A percentile compares a stretch with the other conserved stretches of the same genome.
Conservation (phyloP, 257 asterid species). For the Verbascum thapsus region DNA sequence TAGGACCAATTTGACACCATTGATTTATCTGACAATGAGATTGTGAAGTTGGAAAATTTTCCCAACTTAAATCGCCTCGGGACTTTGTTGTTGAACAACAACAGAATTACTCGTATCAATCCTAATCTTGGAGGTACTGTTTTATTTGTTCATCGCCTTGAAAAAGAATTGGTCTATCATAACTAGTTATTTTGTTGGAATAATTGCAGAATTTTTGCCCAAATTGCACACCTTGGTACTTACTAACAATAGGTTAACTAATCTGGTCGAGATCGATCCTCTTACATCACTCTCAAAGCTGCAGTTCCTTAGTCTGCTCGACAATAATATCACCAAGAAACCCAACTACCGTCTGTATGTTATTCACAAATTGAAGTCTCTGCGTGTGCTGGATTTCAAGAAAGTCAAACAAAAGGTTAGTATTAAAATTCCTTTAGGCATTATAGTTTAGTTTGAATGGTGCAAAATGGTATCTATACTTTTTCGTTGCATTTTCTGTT, state of each 20-base stretch:
- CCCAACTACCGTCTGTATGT: slow-evolving; percentile 97
- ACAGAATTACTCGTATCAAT: slow-evolving; percentile 94
- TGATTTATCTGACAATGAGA: slow-evolving; percentile 97
- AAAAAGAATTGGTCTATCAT: background rate
- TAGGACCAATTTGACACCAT: slow-evolving; percentile 98
- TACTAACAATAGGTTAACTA: slow-evolving; percentile 89
- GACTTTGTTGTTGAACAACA: slow-evolving; percentile 83
- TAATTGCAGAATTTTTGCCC: slow-evolving; percentile 83
- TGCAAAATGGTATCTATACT: background rate
- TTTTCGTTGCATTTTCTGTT: background rate
- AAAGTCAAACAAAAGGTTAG: slow-evolving; percentile 94
- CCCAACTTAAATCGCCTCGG: slow-evolving; percentile 83
- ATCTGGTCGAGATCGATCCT: slow-evolving; percentile 94
- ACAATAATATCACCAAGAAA: slow-evolving; percentile 86
- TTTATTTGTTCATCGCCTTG: background rate
- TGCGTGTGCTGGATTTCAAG: slow-evolving; percentile 88
- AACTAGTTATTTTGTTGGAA: slow-evolving; percentile 10
- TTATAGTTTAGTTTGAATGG: background rate
- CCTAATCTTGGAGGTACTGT: slow-evolving; percentile 83
- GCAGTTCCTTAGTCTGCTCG: slow-evolving; percentile 90
- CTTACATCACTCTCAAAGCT: slow-evolving; percentile 84
- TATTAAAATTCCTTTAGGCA: slow-evolving; percentile 5
- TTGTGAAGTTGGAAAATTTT: slow-evolving; percentile 95
- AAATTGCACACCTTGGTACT: slow-evolving; percentile 90
- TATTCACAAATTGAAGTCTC: slow-evolving; percentile 84